Evolutionary conservation across 805 yeast genomes (phyloP), one percentile per base, ranked within the genome.

Genomic region (Ogataea pini): DNA sequence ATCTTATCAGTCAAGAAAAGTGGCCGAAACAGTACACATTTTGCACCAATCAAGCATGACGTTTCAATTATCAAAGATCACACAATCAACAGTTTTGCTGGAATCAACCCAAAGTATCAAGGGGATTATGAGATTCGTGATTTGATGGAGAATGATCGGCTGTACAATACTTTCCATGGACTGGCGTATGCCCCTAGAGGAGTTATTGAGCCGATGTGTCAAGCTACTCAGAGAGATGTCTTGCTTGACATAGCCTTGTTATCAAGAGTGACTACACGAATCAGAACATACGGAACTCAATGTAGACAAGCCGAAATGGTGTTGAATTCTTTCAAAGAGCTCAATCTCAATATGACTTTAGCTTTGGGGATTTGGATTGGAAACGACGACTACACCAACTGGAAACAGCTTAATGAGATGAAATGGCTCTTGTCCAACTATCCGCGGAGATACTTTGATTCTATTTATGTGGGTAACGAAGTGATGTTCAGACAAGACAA

Each of bases 351-450:
- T 50, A 71, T 84, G 72, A 77, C 82, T 0, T 55, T 86, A 18
- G 64, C 86, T 0, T 57, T 84, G 49, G 89, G 89, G 1, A 75
- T 85, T 2, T 80, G 86, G 86, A 76, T 83, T 34, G 79, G 82
- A 0, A 52, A 56, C 1, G 69, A 79, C 59, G 68, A 73, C 4
- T 62, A 65, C 3, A 66, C 66, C 6, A 83, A 84, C 50, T 49
- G 64, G 40, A 56, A 63, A 8, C 84, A 84, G 57, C 58, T 85
- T 42, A 49, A 57, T 7, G 70, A 65, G 4, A 72, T 82, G 75
- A 72, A 74, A 50, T 36, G 55, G 2, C 51, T 79, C 0, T 55
- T 84, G 25, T 50, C 48, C 4, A 63, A 59, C 18, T 77, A 74
- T 51, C 85, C 85, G 3, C 62, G 72, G 38, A 42, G 61, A 7